A percentile compares a stretch with the other conserved stretches of the same genome.
Evolutionary conservation across 1,284 basidiomycete genomes (phyloP).

Genomic region (Papiliotrema laurentii): DNA sequence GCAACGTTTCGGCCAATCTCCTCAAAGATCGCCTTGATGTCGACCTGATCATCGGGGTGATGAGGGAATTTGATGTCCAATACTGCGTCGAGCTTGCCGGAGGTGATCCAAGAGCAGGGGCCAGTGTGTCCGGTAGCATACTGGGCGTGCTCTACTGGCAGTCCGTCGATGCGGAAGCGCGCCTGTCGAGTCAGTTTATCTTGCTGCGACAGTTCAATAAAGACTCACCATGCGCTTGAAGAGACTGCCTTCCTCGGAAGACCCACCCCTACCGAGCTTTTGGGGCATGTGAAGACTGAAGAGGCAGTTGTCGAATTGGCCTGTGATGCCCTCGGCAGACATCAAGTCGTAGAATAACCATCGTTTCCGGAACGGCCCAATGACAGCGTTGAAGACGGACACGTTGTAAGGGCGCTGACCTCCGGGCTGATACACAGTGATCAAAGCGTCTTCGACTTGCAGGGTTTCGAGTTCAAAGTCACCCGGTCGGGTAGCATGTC

Average conservation of each 20-base stretch:
- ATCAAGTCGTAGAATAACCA: constrained; percentile 95
- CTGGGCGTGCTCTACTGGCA: constrained; percentile 95
- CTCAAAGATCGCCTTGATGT: constrained; percentile 81
- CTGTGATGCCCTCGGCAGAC: constrained; percentile 88
- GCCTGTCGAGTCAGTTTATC: constrained; percentile 55
- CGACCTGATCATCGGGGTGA: constrained; percentile 64
- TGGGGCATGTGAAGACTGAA: constrained; percentile 97
- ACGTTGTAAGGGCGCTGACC: constrained; percentile 90
- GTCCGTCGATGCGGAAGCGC: constrained; percentile 91
- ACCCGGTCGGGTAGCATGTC: constrained; percentile 67
- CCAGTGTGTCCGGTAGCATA: constrained; percentile 71
- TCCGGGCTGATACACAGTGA: constrained; percentile 92
- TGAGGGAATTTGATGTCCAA: constrained; percentile 96
- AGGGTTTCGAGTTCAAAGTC: constrained; percentile 92
- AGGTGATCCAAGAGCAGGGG: constrained; percentile 93
- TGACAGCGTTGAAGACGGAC: constrained; percentile 91
- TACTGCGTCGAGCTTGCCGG: constrained; percentile 93
- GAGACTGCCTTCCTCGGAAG: constrained; percentile 73
- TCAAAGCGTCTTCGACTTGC: constrained; percentile 83
- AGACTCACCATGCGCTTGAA: constrained; percentile 77
- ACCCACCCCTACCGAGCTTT: constrained; percentile 83
- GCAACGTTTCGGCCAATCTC: constrained; percentile 84
- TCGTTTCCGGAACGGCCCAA: constrained; percentile 78
- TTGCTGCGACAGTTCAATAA: not conserved
- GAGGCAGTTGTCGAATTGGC: constrained; percentile 95